A percentile compares a stretch with the other conserved stretches of the same genome.
Conservation (phyloP, 305 asterid genomes). For the Rubia occidens region DNA sequence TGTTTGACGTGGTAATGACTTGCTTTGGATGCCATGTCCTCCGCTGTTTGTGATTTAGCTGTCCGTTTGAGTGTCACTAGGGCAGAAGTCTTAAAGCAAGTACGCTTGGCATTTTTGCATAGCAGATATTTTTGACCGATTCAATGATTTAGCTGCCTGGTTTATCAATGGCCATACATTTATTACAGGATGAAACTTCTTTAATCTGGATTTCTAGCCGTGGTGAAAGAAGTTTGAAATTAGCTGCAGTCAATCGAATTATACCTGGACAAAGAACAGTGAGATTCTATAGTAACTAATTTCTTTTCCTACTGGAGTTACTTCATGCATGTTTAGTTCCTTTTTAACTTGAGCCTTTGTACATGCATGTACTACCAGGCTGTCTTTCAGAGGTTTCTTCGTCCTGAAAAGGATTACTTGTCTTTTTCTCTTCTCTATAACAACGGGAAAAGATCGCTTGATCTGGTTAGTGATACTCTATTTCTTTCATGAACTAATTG, state of each 20-base stretch:
- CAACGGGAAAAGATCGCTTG: constrained; percentile 93
- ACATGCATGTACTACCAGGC: constrained; percentile 40
- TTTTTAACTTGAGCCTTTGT: constrained; percentile 1
- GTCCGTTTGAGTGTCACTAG: not conserved
- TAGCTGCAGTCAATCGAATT: constrained; percentile 70
- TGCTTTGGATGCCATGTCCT: not conserved
- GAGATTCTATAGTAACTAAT: constrained; percentile 27
- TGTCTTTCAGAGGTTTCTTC: constrained; percentile 78
- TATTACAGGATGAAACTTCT: constrained; percentile 70
- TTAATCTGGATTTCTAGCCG: constrained; percentile 82
- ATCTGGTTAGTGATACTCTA: constrained; percentile 59
- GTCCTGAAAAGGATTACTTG: constrained; percentile 85
- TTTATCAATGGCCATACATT: not conserved
- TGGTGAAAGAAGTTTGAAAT: constrained; percentile 76
- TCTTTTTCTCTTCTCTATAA: constrained; percentile 86
- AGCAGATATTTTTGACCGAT: not conserved
- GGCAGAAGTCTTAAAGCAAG: not conserved
- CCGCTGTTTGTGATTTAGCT: not conserved
- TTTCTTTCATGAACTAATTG: not conserved
- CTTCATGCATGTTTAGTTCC: not conserved
- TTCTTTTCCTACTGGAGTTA: not conserved
- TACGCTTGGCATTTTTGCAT: not conserved
- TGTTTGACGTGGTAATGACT: not conserved
- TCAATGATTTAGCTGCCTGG: not conserved
- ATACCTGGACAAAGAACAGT: constrained; percentile 97